A percentile compares a stretch with the other conserved stretches of the same genome.
Conservation (phyloP, 2,329 filamentous ascomycete genomes). For the Beauveria medogensis region DNA sequence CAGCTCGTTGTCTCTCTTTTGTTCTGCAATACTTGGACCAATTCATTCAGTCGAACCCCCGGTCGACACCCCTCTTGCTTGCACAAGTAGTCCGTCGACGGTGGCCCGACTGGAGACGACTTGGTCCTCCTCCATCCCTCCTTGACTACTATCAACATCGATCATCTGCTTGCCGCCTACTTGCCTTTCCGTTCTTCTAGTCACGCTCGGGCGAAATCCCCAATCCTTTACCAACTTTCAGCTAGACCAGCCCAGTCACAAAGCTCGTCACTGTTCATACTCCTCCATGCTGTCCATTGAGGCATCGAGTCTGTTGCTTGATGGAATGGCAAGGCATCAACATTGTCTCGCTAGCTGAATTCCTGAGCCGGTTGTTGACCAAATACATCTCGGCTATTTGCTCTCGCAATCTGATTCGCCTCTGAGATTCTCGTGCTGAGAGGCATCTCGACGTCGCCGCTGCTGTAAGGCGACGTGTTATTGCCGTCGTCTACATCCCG, state of each 20-base stretch:
- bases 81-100: not conserved
- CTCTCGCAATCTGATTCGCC: not conserved
- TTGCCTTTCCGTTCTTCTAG: not conserved
- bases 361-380: not conserved
- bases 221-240: not conserved
- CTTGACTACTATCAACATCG: not conserved
- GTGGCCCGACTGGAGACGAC: not conserved
- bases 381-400: not conserved
- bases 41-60: not conserved
- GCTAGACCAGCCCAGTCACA: not conserved
- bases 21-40: not conserved
- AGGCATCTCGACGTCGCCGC: not conserved
- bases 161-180: not conserved
- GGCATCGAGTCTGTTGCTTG: not conserved
- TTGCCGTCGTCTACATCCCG: not conserved
- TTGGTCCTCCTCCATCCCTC: not conserved
- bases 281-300: conserved; percentile 1
- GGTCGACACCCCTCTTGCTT: not conserved
- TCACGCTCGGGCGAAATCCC: not conserved
- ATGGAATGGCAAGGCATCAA: not conserved
- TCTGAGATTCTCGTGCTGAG: not conserved
- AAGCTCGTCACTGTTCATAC: not conserved
- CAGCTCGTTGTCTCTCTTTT: not conserved
- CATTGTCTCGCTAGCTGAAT: not conserved
- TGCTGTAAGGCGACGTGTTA: not conserved